Conservation (phyloP, 805 yeast species). For the Naumovozyma baii region DNA sequence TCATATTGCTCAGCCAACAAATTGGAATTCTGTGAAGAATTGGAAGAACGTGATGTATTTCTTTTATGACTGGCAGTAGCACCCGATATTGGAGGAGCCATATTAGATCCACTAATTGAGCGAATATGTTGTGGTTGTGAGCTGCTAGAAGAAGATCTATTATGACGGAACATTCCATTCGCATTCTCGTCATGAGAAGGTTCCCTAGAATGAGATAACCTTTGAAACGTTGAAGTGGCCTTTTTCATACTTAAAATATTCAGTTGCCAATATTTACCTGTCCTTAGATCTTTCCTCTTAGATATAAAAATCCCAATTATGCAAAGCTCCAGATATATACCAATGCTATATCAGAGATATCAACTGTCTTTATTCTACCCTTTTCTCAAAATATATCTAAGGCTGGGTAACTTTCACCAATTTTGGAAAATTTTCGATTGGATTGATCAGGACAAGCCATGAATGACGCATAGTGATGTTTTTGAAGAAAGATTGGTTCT, state of each 20-base stretch:
- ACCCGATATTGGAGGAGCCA: constrained; percentile 23
- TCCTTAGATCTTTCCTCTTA: neutral
- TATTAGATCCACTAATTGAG: constrained; percentile 9
- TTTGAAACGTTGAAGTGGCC: constrained; percentile 32
- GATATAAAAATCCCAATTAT: no score
- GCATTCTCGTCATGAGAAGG: constrained; percentile 23
- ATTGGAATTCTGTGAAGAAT: constrained; percentile 25
- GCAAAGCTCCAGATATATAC: no score
- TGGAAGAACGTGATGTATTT: constrained; percentile 28
- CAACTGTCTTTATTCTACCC: no score
- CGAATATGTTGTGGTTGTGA: constrained; percentile 1
- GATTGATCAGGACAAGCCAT: no score
- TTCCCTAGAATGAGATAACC: constrained; percentile 27
- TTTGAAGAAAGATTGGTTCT: no score
- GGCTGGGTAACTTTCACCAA: no score
- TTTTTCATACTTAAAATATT: constrained; percentile 20
- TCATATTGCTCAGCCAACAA: constrained; percentile 50
- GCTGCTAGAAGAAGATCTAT: constrained; percentile 13
- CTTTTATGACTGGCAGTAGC: constrained; percentile 21
- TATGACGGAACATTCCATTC: constrained; percentile 8
- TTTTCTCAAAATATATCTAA: no score
- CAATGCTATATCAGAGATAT: no score
- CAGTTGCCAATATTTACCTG: no score
- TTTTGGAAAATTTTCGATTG: no score
- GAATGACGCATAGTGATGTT: no score